phyloP scores from a whole-genome alignment of 2,329 filamentous ascomycete species.

The Mycosphaerella arachidis region DNA sequence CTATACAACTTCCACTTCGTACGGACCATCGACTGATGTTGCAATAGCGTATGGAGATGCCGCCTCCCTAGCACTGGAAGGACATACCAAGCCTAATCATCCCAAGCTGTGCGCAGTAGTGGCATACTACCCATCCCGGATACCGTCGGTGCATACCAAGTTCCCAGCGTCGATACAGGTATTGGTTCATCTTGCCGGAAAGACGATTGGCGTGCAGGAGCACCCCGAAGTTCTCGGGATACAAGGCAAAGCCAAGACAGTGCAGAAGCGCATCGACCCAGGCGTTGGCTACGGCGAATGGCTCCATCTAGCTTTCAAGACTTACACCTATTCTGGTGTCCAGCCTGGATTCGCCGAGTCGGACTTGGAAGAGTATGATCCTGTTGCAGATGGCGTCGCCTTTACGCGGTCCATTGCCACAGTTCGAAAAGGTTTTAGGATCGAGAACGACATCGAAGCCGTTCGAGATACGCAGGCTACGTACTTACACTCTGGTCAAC shows the following conservation, averaged over 20 bases:
- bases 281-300: constrained; percentile 49
- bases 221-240: constrained; percentile 50
- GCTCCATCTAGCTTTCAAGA: constrained; percentile 41
- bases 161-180: constrained; percentile 45
- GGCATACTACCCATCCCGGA: constrained; percentile 59
- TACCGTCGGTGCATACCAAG: constrained; percentile 48
- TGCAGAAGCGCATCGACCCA: constrained; percentile 46
- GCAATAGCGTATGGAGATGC: constrained; percentile 57
- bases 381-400: constrained; percentile 59
- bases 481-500: constrained; percentile 31
- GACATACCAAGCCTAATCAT: constrained; percentile 51
- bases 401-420: constrained; percentile 62
- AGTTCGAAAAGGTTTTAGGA: constrained; percentile 57
- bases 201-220: constrained; percentile 46
- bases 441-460: constrained; percentile 44
- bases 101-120: constrained; percentile 56
- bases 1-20: neutral
- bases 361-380: constrained; percentile 64
- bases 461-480: constrained; percentile 38
- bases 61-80: constrained; percentile 55
- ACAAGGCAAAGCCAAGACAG: constrained; percentile 48
- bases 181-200: constrained; percentile 55
- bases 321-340: constrained; percentile 53
- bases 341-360: constrained; percentile 67
- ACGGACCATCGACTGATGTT: neutral